Base-by-base conservation (phyloP, 1,139 yeast genomes). In the Wickerhamomyces sp. region DNA sequence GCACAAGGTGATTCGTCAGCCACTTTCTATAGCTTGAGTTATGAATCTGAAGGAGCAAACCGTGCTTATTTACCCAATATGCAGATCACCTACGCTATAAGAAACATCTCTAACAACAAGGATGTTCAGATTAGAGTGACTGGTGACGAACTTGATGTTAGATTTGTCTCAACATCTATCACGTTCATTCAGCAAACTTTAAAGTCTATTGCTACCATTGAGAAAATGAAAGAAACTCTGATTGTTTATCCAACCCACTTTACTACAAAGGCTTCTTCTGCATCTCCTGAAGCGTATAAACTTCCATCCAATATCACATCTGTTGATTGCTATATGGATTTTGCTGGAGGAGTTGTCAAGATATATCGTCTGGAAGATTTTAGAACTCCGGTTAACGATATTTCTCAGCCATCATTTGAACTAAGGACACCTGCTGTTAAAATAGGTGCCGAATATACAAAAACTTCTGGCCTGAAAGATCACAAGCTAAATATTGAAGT, bases 401-500 rank as follows among this genome's bases (percentile, higher is more conserved):
- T 69, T 39, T 45, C 65, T 37, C 49, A 75, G 0, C 80, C 85
- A 0, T 76, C 90, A 0, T 65, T 89, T 21, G 72, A 69, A 32
- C 61, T 90, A 25, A 84, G 77, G 39, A 78, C 96, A 0, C 98
- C 98, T 0, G 85, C 90, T 1, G 76, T 90, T 2, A 71, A 69
- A 37, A 69, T 86, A 9, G 70, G 75, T 3, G 58, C 74, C 1
- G 72, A 68, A 33, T 78, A 78, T 48, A 28, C 45, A 5, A 54
- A 48, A 33, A 45, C 48, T 1, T 34, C 48, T 5, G 54, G 51
- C 4, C 8, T 45, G 4, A 49, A 47, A 29, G 47, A 70, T 21
- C 85, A 79, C 53, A 57, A 58, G 3, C 47, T 82, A 31, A 67
- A 71, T 28, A 63, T 74, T 30, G 85, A 82, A 42, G 64, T 84